Evolutionary conservation across 2,329 filamentous ascomycete species (phyloP).

Genomic region (Epicoccum nigrum): DNA sequence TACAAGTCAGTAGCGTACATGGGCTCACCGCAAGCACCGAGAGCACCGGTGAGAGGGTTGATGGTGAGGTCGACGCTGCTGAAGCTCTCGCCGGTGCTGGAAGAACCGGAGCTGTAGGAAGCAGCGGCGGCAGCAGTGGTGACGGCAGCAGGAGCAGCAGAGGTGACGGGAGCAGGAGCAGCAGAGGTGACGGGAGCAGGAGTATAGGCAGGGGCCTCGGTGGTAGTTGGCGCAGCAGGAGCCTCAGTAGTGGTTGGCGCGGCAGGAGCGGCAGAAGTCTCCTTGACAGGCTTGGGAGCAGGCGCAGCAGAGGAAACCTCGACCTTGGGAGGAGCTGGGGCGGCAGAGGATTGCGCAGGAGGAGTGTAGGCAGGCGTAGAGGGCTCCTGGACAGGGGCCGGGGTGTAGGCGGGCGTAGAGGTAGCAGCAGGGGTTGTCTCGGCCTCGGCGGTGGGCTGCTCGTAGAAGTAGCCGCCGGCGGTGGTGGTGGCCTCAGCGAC

Average conservation of each 20-base stretch:
- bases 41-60: constrained; percentile 39
- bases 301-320: constrained; percentile 14
- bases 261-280: constrained; percentile 16
- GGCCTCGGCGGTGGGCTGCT: constrained; percentile 29
- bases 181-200: too few relatives aligned
- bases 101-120: not conserved
- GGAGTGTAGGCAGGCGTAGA: constrained; percentile 22
- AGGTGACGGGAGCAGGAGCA: constrained; percentile 3
- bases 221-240: constrained; percentile 11
- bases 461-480: constrained; percentile 25
- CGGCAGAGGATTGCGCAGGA: not conserved
- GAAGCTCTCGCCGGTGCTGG: constrained; percentile 17
- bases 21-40: constrained; percentile 40
- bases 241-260: constrained; percentile 17
- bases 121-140: constrained; percentile 7
- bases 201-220: constrained; percentile 18
- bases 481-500: constrained; percentile 26
- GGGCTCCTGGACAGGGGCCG: constrained; percentile 9
- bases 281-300: constrained; percentile 12
- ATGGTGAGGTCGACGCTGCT: constrained; percentile 38
- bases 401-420: constrained; percentile 12
- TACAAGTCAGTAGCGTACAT: constrained; percentile 31
- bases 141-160: constrained; percentile 7
- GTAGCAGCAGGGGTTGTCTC: constrained; percentile 22
- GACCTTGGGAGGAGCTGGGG: not conserved